Conservation (phyloP, 2,329 filamentous ascomycete genomes). For the Pseudogymnoascus sp. region DNA sequence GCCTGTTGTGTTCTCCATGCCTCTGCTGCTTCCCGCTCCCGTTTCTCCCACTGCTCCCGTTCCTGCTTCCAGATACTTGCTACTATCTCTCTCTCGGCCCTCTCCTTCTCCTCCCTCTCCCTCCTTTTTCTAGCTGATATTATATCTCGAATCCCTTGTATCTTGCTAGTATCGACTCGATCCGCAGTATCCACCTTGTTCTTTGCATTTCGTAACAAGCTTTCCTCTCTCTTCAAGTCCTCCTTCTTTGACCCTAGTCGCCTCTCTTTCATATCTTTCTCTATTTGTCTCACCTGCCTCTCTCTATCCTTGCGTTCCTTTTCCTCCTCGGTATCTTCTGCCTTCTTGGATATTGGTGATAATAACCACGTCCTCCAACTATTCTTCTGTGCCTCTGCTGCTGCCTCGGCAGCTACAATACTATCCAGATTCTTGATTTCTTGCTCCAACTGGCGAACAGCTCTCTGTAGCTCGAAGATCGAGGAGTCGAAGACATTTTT, state of each 20-base stretch:
- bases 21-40: conserved; percentile 15
- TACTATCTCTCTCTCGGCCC: conserved; percentile 11
- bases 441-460: conserved; percentile 22
- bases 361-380: conserved; percentile 28
- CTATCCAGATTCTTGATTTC: conserved; percentile 25
- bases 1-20: conserved; percentile 15
- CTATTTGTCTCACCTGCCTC: conserved; percentile 27
- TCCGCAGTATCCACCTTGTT: conserved; percentile 16
- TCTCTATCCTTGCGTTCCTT: conserved; percentile 28
- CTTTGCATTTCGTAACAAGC: conserved; percentile 4
- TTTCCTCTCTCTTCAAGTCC: conserved; percentile 18
- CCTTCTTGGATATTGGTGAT: conserved; percentile 26
- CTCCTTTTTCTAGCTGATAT: conserved; percentile 14
- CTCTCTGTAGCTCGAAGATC: conserved; percentile 20
- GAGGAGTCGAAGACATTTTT: conserved; percentile 21
- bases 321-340: conserved; percentile 27
- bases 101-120: conserved; percentile 13
- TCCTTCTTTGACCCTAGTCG: conserved; percentile 18
- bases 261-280: conserved; percentile 30
- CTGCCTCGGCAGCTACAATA: conserved; percentile 25
- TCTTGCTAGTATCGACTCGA: conserved; percentile 15
- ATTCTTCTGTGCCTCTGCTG: conserved; percentile 26
- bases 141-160: conserved; percentile 3
- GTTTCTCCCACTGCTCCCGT: conserved; percentile 14
- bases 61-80: conserved; percentile 15